phyloP scores from a whole-genome alignment of 345 rosid genomes.

The Gossypium herbaceum region DNA sequence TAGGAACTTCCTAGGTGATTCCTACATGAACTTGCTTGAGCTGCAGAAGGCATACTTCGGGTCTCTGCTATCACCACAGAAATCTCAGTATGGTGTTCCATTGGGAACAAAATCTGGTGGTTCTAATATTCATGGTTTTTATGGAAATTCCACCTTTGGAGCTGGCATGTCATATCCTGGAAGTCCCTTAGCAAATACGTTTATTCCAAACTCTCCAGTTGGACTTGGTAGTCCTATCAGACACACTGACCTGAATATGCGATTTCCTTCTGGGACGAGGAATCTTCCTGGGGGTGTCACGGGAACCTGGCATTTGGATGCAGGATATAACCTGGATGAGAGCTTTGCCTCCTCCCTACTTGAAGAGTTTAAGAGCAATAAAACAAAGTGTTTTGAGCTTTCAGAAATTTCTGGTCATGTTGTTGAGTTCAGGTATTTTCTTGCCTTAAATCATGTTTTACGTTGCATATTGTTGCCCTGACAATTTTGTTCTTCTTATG shows the following conservation, averaged over 20 bases:
- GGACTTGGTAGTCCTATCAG: constrained; percentile 57
- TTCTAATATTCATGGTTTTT: constrained; percentile 54
- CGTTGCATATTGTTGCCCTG: not conserved
- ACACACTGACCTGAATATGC: constrained; percentile 48
- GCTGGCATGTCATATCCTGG: constrained; percentile 61
- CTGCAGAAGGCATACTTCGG: constrained; percentile 65
- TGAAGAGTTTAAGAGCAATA: constrained; percentile 72
- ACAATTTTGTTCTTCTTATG: not conserved
- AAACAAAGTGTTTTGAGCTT: constrained; percentile 61
- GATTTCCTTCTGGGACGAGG: constrained; percentile 45
- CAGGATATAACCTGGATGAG: constrained; percentile 36
- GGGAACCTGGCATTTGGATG: constrained; percentile 59
- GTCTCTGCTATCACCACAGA: constrained; percentile 46
- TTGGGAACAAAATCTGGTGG: constrained; percentile 45
- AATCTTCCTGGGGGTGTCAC: constrained; percentile 47
- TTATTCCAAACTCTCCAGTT: constrained; percentile 48
- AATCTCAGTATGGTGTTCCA: constrained; percentile 50
- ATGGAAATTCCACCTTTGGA: constrained; percentile 56
- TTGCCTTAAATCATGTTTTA: not conserved
- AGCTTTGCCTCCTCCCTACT: constrained; percentile 56
- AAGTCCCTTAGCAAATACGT: constrained; percentile 50
- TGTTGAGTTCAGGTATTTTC: constrained; percentile 64
- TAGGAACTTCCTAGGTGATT: constrained; percentile 43
- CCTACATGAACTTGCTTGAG: constrained; percentile 55
- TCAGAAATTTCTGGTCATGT: constrained; percentile 69